Evolutionary conservation across 805 yeast genomes (phyloP), one percentile per base, ranked within the genome.

Genomic region (Candida ficus): DNA sequence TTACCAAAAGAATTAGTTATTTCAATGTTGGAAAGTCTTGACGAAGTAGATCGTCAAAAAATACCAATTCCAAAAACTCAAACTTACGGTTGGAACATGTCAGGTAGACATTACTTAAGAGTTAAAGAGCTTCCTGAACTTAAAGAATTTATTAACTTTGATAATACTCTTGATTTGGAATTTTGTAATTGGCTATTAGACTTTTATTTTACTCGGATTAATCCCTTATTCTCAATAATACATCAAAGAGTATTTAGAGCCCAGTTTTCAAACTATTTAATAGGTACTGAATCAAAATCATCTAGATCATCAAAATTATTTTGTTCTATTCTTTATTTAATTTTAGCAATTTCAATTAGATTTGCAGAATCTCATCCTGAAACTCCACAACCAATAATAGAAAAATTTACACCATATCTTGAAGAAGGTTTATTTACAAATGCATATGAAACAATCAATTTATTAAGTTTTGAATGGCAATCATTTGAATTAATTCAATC

Each of bases 11-110:
- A 66, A 35, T 49, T 74, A 31, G 73, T 74, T 20, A 42, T 49
- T 16, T 45, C 59, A 13, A 47, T 67, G 45, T 57, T 57, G 42
- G 47, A 59, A 9, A 45, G 62, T 27, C 59, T 76, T 8, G 47
- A 61, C 7, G 58, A 58, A 8, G 64, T 61, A 42, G 57, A 60
- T 33, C n/a, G 37, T 3, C 47, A 56, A 18, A 51, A 60, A 12
- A 62, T 76, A 10, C 51, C 58, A 13, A 44, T 71, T 12, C 83
- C 83, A 5, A 57, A 83, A 33, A 61, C 68, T 14, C 82, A 78
- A 52, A 70, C 67, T 37, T 79, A 75, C 49, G 83, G 82, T n/a
- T 79, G 83, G 83, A 79, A 79, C 53, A 61, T 78, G 74, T 63
- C 72, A 14, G 84, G 84, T 1, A 67, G 68, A 21, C 72, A 70